Percentiles rank a stretch among this genome's conserved stretches.
These are phyloP conservation scores for Phylloporus scabripes DNA, from an alignment of 768 basidiomycete genomes.

Conservation along the genomic window DNA sequence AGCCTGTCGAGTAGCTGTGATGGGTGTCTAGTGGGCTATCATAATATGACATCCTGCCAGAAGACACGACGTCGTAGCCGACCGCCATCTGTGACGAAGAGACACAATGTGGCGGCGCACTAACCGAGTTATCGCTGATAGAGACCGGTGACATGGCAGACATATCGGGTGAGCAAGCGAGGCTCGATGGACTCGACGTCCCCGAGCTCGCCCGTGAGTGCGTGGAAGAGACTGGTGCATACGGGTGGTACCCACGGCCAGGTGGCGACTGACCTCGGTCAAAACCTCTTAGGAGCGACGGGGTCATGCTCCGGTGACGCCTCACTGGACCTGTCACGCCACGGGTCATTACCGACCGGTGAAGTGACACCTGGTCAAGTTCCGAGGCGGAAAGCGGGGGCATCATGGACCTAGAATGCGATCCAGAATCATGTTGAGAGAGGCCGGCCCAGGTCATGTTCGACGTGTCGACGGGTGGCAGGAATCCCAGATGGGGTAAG, in stretches of 20 bases:
- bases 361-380: constrained; percentile 46
- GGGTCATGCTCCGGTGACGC: constrained; percentile 74
- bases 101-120: constrained; percentile 20
- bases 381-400: constrained; percentile 49
- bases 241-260: constrained; percentile 53
- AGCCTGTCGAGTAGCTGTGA: constrained; percentile 17
- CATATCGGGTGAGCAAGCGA: constrained; percentile 27
- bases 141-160: constrained; percentile 19
- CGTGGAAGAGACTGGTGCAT: constrained; percentile 30
- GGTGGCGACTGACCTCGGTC: constrained; percentile 44
- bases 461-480: constrained; percentile 19
- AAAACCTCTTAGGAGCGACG: constrained; percentile 50
- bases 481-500: constrained; percentile 17
- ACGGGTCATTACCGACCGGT: constrained; percentile 20
- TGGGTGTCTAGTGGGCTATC: constrained; percentile 19
- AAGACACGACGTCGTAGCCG: constrained; percentile 21
- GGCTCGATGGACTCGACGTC: constrained; percentile 28
- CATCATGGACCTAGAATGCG: constrained; percentile 42
- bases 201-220: constrained; percentile 29
- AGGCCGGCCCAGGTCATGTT: constrained; percentile 23
- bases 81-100: constrained; percentile 17
- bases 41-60: constrained; percentile 26
- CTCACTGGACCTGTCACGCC: constrained; percentile 54
- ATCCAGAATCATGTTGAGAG: constrained; percentile 21
- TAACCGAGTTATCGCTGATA: constrained; percentile 9